Base-by-base conservation (phyloP, 2,329 filamentous ascomycete genomes). In the Pyricularia grisea region DNA sequence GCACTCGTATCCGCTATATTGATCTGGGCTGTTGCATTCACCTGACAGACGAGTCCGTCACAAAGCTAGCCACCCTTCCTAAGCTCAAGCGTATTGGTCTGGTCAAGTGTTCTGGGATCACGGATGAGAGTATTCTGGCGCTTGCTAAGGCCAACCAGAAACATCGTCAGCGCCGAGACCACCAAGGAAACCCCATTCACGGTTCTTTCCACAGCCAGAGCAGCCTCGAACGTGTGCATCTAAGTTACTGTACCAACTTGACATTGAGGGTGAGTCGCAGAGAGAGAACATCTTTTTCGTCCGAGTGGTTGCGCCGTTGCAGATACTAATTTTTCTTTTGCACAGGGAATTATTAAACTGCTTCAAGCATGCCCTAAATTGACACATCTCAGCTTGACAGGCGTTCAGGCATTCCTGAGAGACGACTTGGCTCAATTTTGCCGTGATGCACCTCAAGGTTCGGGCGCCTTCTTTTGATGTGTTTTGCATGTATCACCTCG, bases 1-100 rank as follows among this genome's bases (percentile, higher is more conserved):
- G 95, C 83, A 98, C 94, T 75, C 88, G 95, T 28, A 98, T 99
- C 73, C 88, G 95, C 69, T 99, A 99, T 77, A 99, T 99, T 72
- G 95, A 99, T 77, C 82, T 99, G 63, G 95, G 95, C n/a, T 98
- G 95, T 81, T 99, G 95, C 79, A 87, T 87, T 17, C 90, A 92
- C 73, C 82, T 99, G 71, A 98, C 95, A 0, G 95, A 99, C 74
- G 84, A 86, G 12, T 97, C 94, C 27, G 91, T 99, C 20, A 90
- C 87, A 71, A 90, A 92, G 72, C 83, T 99, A 55, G 94, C 95
- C 5, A 88, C 88, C 17, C 85, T 99, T 6, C 95, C 95, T 3
- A 99, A 99, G 79, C 83, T 99, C 68, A 94, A 97, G 82, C 87
- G 95, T 55, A 97, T 99, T 71, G 95, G 95, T 0, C 81, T 99